Evolutionary conservation across 768 basidiomycete genomes (phyloP), one percentile per base, ranked within the genome.

Genomic region (Amyloporia xantha): DNA sequence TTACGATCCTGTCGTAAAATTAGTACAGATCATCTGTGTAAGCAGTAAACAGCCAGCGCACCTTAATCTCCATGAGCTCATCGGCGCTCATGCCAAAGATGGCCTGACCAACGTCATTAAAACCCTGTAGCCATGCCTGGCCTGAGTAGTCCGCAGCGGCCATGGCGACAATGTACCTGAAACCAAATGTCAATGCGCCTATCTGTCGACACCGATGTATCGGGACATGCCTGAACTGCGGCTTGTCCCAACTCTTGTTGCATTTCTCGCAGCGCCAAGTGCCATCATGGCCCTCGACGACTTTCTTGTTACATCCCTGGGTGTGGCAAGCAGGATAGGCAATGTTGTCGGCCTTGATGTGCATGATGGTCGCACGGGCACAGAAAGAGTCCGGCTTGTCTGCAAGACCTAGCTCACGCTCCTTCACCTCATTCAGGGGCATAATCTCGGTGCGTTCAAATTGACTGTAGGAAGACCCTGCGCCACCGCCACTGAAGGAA

Each of bases 241-340:
- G 93, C 26, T 74, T 70, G 1, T 75, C 71, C 59, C 77, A 86
- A 21, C 66, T 76, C 63, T 75, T 79, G 44, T 87, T 79, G 63
- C 95, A 98, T 66, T 93, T 97, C 63, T 98, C 96, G 64, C 96
- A 98, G 39, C 79, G 70, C 91, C 91, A 98, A n/a, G n/a, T n/a
- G n/a, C 71, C 74, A 37, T 71, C 75, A n/a, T 73, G 74, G 17
- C 73, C 66, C 48, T 88, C 76, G 1, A 78, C 66, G 4, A 97
- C 87, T 67, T 98, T 99, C 72, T 98, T 98, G 68, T 77, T 88
- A 66, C 95, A 98, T 7, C 72, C 75, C 33, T 79, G 71, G 17
- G 76, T 78, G 25, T 82, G 84, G 62, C 96, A 99, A 15, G 90
- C 94, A 20, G 94, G 86, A 63, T 99, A 99, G 13, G 79, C 76